Percentiles rank a stretch among this genome's conserved stretches.
phyloP scores from a whole-genome alignment of 1,284 basidiomycete genomes.

The Peniophora sp. region DNA sequence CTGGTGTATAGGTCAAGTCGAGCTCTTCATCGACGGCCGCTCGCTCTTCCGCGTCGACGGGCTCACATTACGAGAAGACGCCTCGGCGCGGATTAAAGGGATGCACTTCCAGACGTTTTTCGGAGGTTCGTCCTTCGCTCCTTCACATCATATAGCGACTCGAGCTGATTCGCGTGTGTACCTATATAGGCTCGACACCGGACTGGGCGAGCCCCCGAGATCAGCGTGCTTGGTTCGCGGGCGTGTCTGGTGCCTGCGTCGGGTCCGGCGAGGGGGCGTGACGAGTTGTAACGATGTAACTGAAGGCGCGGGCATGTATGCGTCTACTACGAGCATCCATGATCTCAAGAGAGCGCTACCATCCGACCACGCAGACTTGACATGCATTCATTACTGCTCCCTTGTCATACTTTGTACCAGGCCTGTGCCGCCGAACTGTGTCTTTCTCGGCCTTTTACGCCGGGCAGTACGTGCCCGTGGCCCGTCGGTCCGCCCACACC shows the following conservation, averaged over 20 bases:
- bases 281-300: too few relatives aligned
- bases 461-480: too few relatives aligned
- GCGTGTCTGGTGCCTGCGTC: constrained; percentile 19
- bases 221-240: constrained; percentile 36
- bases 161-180: neutral
- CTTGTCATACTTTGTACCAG: too few relatives aligned
- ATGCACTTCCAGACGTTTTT: constrained; percentile 73
- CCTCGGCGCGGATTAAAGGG: constrained; percentile 40
- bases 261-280: too few relatives aligned
- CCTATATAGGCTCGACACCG: constrained; percentile 17
- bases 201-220: constrained; percentile 34
- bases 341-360: too few relatives aligned
- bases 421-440: too few relatives aligned
- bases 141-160: neutral
- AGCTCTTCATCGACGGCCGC: constrained; percentile 47
- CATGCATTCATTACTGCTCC: too few relatives aligned
- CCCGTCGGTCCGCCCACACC: too few relatives aligned
- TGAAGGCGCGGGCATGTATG: too few relatives aligned
- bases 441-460: too few relatives aligned
- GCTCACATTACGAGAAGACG: constrained; percentile 34
- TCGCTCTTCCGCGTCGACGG: constrained; percentile 38
- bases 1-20: constrained; percentile 38
- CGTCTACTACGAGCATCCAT: too few relatives aligned
- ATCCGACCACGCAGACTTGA: too few relatives aligned
- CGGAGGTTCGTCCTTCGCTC: constrained; percentile 41